phyloP scores from a whole-genome alignment of 208 protist genomes.

The Wallacemonas rigidus region DNA sequence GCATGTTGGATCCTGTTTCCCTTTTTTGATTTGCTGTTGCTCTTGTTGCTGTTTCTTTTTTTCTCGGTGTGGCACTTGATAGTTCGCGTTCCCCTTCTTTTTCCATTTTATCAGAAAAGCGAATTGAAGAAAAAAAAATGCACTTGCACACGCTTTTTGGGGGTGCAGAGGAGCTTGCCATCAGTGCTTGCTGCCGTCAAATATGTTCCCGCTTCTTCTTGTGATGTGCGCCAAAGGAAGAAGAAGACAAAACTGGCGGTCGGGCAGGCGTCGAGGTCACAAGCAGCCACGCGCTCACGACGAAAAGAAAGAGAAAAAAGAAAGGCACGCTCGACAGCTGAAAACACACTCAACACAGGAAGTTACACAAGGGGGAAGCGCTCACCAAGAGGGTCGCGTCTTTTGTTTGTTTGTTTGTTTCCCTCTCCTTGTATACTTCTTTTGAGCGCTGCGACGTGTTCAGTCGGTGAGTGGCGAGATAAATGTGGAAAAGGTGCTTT shows the following conservation, averaged over 20 bases:
- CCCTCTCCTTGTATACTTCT: not conserved
- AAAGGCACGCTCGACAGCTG: not conserved
- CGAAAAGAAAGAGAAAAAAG: not conserved
- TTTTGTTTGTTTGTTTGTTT: not conserved
- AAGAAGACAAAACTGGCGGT: not conserved
- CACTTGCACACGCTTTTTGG: not conserved
- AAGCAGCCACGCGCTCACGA: not conserved
- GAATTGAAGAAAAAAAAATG: conserved; percentile 18
- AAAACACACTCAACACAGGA: not conserved
- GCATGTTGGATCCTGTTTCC: not conserved
- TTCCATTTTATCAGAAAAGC: conserved; percentile 5
- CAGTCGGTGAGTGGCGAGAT: not conserved
- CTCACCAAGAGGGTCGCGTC: not conserved
- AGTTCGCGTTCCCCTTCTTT: conserved; percentile 3
- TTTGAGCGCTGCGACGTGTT: not conserved
- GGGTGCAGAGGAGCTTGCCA: not conserved
- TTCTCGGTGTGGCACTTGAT: conserved; percentile 11
- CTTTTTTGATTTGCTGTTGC: not conserved
- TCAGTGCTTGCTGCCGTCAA: not conserved
- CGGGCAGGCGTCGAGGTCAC: not conserved
- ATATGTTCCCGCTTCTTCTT: too few relatives aligned
- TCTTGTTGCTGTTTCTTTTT: conserved; percentile 8
- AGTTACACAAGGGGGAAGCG: not conserved
- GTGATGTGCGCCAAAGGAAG: not conserved
- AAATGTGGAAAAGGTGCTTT: not conserved